Conservation (phyloP, 176 grass and related monocot species). For the Hordeum vulgare region DNA sequence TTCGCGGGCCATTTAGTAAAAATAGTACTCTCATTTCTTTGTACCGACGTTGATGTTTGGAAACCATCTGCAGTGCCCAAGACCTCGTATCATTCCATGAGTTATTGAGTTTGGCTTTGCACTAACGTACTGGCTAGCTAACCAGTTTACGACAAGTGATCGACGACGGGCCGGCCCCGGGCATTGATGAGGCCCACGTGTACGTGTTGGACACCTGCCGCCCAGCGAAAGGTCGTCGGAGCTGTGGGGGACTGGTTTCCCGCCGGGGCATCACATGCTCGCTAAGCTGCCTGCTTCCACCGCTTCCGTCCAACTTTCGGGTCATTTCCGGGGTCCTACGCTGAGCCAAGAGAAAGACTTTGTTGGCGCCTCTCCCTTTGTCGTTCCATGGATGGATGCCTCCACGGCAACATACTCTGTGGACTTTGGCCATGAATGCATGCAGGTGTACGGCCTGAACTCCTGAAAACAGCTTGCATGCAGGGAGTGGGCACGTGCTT, state of each 20-base stretch:
- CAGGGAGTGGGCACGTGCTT: not conserved
- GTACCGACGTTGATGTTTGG: not conserved
- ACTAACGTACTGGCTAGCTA: not conserved
- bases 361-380: not conserved
- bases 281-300: constrained; percentile 15
- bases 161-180: not conserved
- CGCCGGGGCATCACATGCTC: constrained; percentile 39
- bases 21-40: no score
- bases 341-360: constrained; percentile 7
- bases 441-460: not conserved
- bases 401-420: constrained; percentile 30
- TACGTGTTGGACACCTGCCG: constrained; percentile 2
- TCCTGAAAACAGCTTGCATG: not conserved
- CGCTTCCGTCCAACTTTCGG: constrained; percentile 26
- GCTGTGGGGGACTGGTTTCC: constrained; percentile 62
- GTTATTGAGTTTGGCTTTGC: not conserved
- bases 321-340: constrained; percentile 27
- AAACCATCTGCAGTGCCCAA: not conserved
- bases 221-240: constrained; percentile 35
- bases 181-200: not conserved
- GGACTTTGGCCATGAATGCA: not conserved
- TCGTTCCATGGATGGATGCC: not conserved
- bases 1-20: no score
- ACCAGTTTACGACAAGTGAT: not conserved
- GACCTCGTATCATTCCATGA: not conserved